Conservation (phyloP, 2,329 filamentous ascomycete genomes). For the Neocatenulostroma microsporum region DNA sequence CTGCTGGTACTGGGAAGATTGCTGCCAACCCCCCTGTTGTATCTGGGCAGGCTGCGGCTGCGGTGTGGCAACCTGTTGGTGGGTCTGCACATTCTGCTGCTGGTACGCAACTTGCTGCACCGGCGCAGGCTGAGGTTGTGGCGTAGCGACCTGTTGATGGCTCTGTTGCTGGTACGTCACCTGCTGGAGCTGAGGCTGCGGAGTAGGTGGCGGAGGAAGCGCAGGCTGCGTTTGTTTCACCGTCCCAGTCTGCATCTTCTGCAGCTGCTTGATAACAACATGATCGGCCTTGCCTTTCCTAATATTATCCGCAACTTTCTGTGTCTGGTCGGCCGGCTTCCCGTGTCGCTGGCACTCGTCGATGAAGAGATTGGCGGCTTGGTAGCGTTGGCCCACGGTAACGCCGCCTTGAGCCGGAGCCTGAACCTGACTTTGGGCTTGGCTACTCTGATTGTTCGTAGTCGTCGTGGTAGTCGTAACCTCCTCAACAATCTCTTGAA, state of each 20-base stretch:
- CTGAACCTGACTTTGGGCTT: background rate
- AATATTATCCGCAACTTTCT: constrained; percentile 1
- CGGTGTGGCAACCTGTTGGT: background rate
- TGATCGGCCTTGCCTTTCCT: background rate
- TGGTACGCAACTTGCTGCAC: background rate
- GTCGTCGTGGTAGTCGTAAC: constrained; percentile 5
- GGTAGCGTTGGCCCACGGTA: background rate
- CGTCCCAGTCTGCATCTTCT: background rate
- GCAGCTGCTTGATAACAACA: background rate
- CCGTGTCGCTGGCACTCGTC: no score
- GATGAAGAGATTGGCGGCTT: constrained; percentile 3
- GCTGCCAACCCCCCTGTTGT: background rate
- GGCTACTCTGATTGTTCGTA: background rate
- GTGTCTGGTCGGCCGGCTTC: background rate
- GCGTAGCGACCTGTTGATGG: background rate
- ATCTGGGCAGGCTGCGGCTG: background rate
- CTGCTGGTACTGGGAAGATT: background rate
- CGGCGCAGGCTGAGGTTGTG: background rate
- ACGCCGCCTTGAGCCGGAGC: background rate
- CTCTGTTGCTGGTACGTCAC: background rate
- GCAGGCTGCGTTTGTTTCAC: background rate
- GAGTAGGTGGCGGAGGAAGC: background rate
- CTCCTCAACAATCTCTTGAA: background rate
- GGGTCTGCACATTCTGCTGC: background rate
- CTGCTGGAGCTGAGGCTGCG: background rate